Base-by-base conservation (phyloP, 75 land plant species). In the Sequoia sempervirens region DNA sequence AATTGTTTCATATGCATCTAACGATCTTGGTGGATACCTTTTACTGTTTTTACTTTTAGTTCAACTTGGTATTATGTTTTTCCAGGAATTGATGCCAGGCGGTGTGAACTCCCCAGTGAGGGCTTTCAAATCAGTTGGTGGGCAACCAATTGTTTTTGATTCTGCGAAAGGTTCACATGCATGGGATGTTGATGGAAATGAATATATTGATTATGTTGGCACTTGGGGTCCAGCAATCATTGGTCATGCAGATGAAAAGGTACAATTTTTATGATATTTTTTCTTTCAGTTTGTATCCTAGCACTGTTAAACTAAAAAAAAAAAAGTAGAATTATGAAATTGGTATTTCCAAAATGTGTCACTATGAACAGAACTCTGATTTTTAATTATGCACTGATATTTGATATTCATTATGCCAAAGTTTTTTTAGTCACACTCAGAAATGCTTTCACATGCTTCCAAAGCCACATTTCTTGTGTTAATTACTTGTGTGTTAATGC, bases 21-120 rank as follows among this genome's bases (percentile, higher is more conserved):
- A 78, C 20, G 28, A 26, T n/a, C 20, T 78, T 43, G 26, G 14
- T 78, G 4, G 26, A 78, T 47, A 45, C 28, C 14, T 78, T n/a
- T 78, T n/a, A 43, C 2, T 20, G 1, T 18, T 43, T 5, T 5
- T 23, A 61, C 26, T 61, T 78, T 78, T 78, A 43, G 28, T n/a
- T 78, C 13, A 78, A 45, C 47, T 43, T 45, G 80, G 26, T 45
- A n/a, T n/a, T 78, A 2, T 78, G 50, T n/a, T 50, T 78, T 78
- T 18, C 50, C 81, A 96, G 98, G 96, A 97, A 17, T 83, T 96
- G 86, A 97, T 97, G 96, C 99, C 99, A 43, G 99, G 99, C 82
- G 99, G 99, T 74, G 99, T 97, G 40, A 97, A 94, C 88, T 97
- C 99, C 4, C 99, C 99, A 66, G 99, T 97, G 12, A 93, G 99